phyloP scores from a whole-genome alignment of 2,329 filamentous ascomycete species.

The Thielaviopsis punctulata region DNA sequence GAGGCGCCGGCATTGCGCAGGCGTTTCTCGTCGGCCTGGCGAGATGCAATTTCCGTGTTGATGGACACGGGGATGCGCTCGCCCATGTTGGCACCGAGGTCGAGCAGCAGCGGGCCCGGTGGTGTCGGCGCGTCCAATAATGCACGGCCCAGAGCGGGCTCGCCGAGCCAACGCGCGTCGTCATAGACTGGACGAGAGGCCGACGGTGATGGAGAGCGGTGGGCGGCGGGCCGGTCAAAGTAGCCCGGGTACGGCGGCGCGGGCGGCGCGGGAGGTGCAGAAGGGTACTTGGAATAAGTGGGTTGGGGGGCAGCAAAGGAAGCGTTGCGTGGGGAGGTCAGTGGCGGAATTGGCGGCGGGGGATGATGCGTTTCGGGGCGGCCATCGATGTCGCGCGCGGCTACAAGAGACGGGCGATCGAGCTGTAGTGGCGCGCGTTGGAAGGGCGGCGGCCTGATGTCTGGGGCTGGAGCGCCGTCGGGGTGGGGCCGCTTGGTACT shows the following conservation, averaged over 20 bases:
- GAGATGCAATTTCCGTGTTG: conserved; percentile 37
- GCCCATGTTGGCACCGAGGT: background rate
- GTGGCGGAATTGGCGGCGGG: no score
- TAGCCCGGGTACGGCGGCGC: background rate
- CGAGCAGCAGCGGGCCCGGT: background rate
- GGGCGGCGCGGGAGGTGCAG: no score
- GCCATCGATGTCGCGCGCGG: background rate
- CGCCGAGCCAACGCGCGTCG: background rate
- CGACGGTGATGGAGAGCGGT: background rate
- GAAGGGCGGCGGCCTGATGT: background rate
- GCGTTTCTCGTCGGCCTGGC: conserved; percentile 69
- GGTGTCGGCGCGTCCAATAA: background rate
- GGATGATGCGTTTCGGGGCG: background rate
- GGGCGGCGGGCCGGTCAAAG: background rate
- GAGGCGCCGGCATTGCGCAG: conserved; percentile 75
- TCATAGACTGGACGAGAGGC: background rate
- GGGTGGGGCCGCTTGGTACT: background rate
- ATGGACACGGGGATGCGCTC: conserved; percentile 3
- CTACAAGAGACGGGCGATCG: no score
- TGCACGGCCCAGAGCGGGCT: background rate
- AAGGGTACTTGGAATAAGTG: background rate
- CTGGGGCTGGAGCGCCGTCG: background rate
- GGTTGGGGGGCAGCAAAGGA: background rate
- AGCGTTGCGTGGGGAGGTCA: background rate
- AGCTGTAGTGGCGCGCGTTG: background rate